Evolutionary conservation across 768 basidiomycete genomes (phyloP), one percentile per base, ranked within the genome.

Genomic region (Russula dissimulans): DNA sequence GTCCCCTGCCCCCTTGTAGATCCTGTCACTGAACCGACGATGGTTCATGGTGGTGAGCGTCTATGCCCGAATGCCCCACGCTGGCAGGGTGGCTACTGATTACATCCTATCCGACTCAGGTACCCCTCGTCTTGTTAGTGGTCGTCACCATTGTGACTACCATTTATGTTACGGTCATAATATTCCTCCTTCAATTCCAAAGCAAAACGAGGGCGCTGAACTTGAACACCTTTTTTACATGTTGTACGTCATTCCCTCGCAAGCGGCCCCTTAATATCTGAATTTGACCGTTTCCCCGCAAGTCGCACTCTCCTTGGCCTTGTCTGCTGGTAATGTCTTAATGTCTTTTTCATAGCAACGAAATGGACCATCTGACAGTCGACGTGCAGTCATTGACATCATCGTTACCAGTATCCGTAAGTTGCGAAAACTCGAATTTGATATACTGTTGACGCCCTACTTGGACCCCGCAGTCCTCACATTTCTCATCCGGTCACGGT

Each of bases 391-490:
- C 46, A 26, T 48, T 5, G 61, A 62, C 41, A 44, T 62, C 15
- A 22, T 15, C n/a, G 61, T 62, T 15, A 62, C 61, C 14, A 15
- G 56, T n/a, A 57, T 57, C 41, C 61, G 61, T 62, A 26, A 54
- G 61, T 46, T 10, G 1, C 10, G 41, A 18, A 14, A 60, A 42
- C 15, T 18, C 3, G 14, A 45, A 50, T 34, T 17, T 41, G 38
- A 39, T 3, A 31, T 29, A 26, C 22, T 26, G 22, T 1, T 26
- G 22, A 26, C 22, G 22, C 22, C 22, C 34, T 17, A 45, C n/a
- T 15, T 14, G 32, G 36, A 32, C 18, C 12, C 45, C n/a, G 6
- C 12, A 62, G 61, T 62, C 39, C 61, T 62, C n/a, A 39, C 38
- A 17, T 62, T 57, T 15, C 61, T 62, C 12, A 43, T 48, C 17